Base-by-base conservation (phyloP, 2,329 filamentous ascomycete genomes). In the Alternaria alternata region DNA sequence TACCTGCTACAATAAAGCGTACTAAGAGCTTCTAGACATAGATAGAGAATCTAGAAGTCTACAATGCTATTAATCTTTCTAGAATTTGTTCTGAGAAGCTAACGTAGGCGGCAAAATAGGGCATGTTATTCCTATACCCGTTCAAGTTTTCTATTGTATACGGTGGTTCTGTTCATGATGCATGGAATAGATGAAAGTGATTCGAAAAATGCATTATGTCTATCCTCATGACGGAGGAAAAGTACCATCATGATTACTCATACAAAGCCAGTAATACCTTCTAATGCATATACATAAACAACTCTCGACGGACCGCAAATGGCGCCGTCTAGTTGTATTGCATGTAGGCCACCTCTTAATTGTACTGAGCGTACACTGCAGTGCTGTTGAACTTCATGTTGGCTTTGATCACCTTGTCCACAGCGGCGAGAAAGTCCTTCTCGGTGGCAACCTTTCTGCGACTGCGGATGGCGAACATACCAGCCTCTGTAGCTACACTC, bases 371-470 rank as follows among this genome's bases (percentile, higher is more conserved):
- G 84, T 99, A 99, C 65, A 92, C 93, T 51, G 95, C 94, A 61
- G 95, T 99, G 59, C 92, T 96, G 88, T 97, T 98, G 86, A 99
- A 99, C 88, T 99, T 99, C 79, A 97, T 85, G 81, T 98, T 97
- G 72, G 92, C 94, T 87, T 97, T 97, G 84, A 98, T 98, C 66
- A 99, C 95, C 88, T 99, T 99, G 85, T 99, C 95, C 63, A 99
- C 95, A 3, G 95, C 94, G 59, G 92, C 94, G 71, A 99, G 83
- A 82, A 99, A 99, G 82, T 99, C 95, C 87, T 99, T 98, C 86
- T 99, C 95, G 1, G 94, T 94, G 0, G 95, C 95, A 16, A 99
- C 93, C 91, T 99, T 99, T 82, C 95, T 90, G 78, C 95, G 85
- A 38, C 92, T 92, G 47, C 95, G 89, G 68, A 99, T 97, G 62